Percentiles rank a stretch among this genome's conserved stretches.
Evolutionary conservation across 805 yeast species (phyloP).

Genomic region (Geotrichum ghanense): DNA sequence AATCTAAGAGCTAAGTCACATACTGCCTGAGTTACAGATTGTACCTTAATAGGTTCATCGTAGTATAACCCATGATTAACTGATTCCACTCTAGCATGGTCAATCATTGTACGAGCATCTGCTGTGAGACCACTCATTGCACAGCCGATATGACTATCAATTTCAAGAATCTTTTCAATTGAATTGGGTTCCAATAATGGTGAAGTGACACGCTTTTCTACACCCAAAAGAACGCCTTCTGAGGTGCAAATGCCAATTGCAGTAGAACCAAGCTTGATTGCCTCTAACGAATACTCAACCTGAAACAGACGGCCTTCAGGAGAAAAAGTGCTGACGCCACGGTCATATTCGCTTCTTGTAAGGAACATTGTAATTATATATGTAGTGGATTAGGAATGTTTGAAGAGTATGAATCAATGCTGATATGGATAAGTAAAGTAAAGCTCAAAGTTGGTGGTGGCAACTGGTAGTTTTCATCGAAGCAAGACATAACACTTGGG

Average conservation of each 20-base stretch:
- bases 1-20: slow-evolving; percentile 94
- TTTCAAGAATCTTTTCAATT: slow-evolving; percentile 91
- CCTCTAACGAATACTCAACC: slow-evolving; percentile 95
- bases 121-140: slow-evolving; percentile 99
- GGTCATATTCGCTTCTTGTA: slow-evolving; percentile 98
- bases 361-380: slow-evolving; percentile 82
- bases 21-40: slow-evolving; percentile 88
- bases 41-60: slow-evolving; percentile 87
- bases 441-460: slow-evolving; percentile 1
- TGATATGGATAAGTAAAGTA: no score
- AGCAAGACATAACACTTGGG: not conserved
- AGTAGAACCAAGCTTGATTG: slow-evolving; percentile 55
- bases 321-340: slow-evolving; percentile 97
- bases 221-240: slow-evolving; percentile 93
- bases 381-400: no score
- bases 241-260: slow-evolving; percentile 95
- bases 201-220: slow-evolving; percentile 94
- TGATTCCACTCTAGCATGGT: slow-evolving; percentile 81
- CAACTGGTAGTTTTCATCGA: not conserved
- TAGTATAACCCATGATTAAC: slow-evolving; percentile 83
- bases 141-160: slow-evolving; percentile 90
- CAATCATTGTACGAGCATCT: slow-evolving; percentile 97
- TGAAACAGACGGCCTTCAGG: slow-evolving; percentile 98
- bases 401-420: not conserved
- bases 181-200: slow-evolving; percentile 82